phyloP scores from a whole-genome alignment of 2,329 filamentous ascomycete species.

The Pochonia chlamydosporia region DNA sequence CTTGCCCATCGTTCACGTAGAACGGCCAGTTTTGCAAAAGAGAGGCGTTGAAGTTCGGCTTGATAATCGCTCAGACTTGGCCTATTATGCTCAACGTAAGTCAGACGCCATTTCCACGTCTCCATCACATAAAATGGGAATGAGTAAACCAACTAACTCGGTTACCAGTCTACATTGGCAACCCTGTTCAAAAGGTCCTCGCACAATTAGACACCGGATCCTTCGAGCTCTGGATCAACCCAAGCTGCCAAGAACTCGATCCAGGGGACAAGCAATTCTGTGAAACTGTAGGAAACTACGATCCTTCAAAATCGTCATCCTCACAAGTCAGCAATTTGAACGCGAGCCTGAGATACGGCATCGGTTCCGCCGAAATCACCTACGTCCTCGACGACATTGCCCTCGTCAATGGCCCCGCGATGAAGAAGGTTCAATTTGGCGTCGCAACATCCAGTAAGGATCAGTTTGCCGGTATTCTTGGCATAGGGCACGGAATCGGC shows the following conservation, averaged over 20 bases:
- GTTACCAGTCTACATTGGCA: constrained; percentile 40
- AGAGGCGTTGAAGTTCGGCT: constrained; percentile 39
- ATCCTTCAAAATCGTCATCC: constrained; percentile 35
- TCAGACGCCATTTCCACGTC: constrained; percentile 13
- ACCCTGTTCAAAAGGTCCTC: constrained; percentile 45
- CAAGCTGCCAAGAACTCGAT: constrained; percentile 44
- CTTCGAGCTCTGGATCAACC: constrained; percentile 59
- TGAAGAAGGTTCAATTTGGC: constrained; percentile 55
- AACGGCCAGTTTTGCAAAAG: constrained; percentile 27
- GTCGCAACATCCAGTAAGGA: constrained; percentile 48
- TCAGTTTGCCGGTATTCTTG: constrained; percentile 58
- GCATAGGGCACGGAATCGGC: constrained; percentile 61
- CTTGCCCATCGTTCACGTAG: constrained; percentile 24
- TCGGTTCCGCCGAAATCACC: constrained; percentile 44
- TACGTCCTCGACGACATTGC: constrained; percentile 42
- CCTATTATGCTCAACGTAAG: constrained; percentile 46
- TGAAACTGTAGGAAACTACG: constrained; percentile 37
- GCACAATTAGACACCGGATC: constrained; percentile 55
- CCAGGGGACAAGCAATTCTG: constrained; percentile 39
- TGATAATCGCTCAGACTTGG: constrained; percentile 46
- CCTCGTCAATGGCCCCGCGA: constrained; percentile 33
- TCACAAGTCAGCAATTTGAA: constrained; percentile 23
- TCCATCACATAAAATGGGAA: no score
- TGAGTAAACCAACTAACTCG: constrained; percentile 3
- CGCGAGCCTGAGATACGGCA: constrained; percentile 43